These are phyloP conservation scores for Aspergillus cejpii DNA, from an alignment of 2,329 filamentous ascomycete species.

Conservation along the genomic window DNA sequence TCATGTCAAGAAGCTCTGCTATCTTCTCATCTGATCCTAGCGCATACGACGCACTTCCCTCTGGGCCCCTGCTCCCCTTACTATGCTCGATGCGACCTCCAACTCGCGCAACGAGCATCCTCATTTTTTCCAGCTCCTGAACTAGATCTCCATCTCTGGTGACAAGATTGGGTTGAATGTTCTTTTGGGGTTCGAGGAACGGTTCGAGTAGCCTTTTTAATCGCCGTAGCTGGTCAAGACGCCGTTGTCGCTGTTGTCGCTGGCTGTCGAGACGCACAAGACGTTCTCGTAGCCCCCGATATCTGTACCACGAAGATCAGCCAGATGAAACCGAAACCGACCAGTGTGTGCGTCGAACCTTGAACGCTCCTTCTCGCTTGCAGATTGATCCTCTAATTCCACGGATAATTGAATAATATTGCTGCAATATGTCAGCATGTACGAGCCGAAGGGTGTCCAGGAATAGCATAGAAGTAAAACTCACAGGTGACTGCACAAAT, in stretches of 20 bases:
- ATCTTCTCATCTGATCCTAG: slow-evolving; percentile 31
- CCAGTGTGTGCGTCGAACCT: slow-evolving; percentile 25
- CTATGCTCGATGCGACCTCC: slow-evolving; percentile 33
- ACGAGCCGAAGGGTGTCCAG: slow-evolving; percentile 1
- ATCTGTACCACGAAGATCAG: slow-evolving; percentile 31
- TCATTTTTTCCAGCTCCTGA: slow-evolving; percentile 46
- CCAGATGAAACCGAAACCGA: slow-evolving; percentile 17
- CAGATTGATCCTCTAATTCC: slow-evolving; percentile 29
- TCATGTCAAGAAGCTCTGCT: slow-evolving; percentile 35
- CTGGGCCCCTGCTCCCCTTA: slow-evolving; percentile 14
- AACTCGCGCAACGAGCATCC: slow-evolving; percentile 42
- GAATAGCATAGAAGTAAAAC: not conserved
- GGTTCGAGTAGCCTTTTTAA: slow-evolving; percentile 45
- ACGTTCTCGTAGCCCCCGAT: slow-evolving; percentile 37
- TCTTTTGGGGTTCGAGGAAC: slow-evolving; percentile 44
- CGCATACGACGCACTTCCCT: slow-evolving; percentile 18
- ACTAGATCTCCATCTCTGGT: slow-evolving; percentile 47
- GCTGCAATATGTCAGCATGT: slow-evolving; percentile 19
- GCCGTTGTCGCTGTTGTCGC: slow-evolving; percentile 42
- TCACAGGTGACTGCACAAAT: slow-evolving; percentile 38
- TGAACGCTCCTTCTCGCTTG: slow-evolving; percentile 27
- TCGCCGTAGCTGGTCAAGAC: slow-evolving; percentile 43
- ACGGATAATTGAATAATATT: slow-evolving; percentile 36
- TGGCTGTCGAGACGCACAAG: slow-evolving; percentile 43
- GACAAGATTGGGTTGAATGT: slow-evolving; percentile 51